phyloP scores from a whole-genome alignment of 306 rosid genomes.

The Quercus cerris region DNA sequence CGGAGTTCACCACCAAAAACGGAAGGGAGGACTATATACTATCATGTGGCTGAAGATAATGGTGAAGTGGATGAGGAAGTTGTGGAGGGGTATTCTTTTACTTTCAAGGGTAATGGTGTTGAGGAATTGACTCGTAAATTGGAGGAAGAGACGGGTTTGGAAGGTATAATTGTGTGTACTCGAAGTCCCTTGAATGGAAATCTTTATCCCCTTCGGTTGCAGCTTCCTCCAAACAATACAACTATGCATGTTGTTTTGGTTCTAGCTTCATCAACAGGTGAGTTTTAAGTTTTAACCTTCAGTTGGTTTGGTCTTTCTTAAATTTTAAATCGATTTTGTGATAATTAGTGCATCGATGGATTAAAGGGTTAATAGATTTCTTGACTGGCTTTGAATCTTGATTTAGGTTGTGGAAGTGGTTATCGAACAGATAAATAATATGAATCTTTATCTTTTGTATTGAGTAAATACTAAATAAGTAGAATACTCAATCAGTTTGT shows the following conservation, averaged over 20 bases:
- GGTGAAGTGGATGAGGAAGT: conserved; percentile 70
- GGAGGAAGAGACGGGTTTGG: conserved; percentile 78
- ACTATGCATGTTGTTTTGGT: conserved; percentile 72
- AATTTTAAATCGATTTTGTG: not conserved
- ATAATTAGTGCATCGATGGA: not conserved
- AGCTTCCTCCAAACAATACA: conserved; percentile 89
- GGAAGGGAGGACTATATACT: conserved; percentile 80
- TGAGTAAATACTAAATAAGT: not conserved
- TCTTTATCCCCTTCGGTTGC: conserved; percentile 83
- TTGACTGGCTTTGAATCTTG: not conserved
- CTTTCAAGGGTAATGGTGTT: conserved; percentile 76
- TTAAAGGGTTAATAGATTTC: not conserved
- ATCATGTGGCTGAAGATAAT: conserved; percentile 72
- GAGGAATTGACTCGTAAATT: conserved; percentile 66
- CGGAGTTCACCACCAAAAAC: conserved; percentile 44
- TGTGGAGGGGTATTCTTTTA: conserved; percentile 44
- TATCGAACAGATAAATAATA: too few relatives aligned
- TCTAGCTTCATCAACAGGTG: conserved; percentile 58
- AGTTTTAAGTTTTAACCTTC: conserved; percentile 30
- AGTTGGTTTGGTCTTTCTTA: not conserved
- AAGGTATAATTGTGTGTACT: conserved; percentile 65
- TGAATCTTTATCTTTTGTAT: not conserved
- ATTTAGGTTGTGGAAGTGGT: not conserved
- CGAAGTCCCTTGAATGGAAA: conserved; percentile 75
- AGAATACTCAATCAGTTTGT: not conserved